These are phyloP conservation scores for Lonicera japonica DNA, from an alignment of 129 eudicot genomes.

Conservation along the genomic window DNA sequence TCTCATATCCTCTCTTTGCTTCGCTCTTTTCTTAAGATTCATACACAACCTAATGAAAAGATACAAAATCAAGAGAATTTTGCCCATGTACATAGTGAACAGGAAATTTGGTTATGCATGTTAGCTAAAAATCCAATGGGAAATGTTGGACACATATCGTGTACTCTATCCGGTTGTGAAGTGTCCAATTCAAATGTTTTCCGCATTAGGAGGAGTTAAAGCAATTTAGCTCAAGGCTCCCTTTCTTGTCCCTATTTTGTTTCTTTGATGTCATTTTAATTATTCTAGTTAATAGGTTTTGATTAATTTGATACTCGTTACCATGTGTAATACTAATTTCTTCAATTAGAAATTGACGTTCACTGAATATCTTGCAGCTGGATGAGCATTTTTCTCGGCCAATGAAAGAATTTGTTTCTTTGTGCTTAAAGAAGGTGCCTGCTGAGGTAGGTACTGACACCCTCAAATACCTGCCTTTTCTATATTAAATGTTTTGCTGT, in stretches of 20 bases:
- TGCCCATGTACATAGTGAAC: neutral
- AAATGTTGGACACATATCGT: no score
- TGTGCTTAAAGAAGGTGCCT: slow-evolving; percentile 77
- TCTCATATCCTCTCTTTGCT: neutral
- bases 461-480: neutral
- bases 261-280: neutral
- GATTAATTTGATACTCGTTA: no score
- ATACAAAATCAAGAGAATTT: no score
- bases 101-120: neutral
- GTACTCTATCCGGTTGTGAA: no score
- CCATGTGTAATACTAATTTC: neutral
- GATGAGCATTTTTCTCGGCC: slow-evolving; percentile 97
- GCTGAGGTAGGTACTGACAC: slow-evolving; percentile 56
- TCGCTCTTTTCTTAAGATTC: neutral
- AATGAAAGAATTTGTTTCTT: slow-evolving; percentile 74
- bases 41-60: no score
- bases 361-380: slow-evolving; percentile 39
- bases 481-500: no score
- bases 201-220: neutral
- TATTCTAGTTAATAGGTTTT: neutral
- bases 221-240: neutral
- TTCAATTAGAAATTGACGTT: slow-evolving; percentile 11
- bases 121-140: no score
- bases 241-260: neutral
- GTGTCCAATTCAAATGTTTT: no score